phyloP scores from a whole-genome alignment of 2,329 filamentous ascomycete species.

The Trichoderma afroharzianum region DNA sequence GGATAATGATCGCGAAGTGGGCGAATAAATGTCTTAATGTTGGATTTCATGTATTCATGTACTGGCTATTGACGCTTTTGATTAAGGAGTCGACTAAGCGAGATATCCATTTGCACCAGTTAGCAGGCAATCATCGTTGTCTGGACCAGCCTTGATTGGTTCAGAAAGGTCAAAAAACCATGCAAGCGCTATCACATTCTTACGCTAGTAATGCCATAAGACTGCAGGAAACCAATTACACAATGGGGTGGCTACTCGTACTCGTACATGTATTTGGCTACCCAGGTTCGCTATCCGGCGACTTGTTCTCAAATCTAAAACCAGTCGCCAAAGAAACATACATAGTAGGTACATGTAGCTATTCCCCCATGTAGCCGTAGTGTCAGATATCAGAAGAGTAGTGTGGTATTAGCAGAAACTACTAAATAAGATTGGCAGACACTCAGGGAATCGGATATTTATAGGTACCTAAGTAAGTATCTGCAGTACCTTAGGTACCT shows the following conservation, averaged over 20 bases:
- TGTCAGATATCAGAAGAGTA: not conserved
- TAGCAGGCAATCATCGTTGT: not conserved
- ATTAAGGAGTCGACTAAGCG: constrained; percentile 15
- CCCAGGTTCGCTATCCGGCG: not conserved
- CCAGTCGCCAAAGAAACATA: not conserved
- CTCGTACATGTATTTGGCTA: too few relatives aligned
- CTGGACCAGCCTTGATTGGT: not conserved
- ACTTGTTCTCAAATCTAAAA: not conserved
- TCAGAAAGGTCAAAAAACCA: not conserved
- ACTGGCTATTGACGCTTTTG: not conserved
- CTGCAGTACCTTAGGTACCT: too few relatives aligned
- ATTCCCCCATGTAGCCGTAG: not conserved
- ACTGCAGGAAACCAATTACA: not conserved
- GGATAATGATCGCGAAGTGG: constrained; percentile 52
- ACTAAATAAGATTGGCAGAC: not conserved
- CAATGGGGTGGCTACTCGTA: not conserved
- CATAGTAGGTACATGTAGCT: not conserved
- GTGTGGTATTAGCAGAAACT: too few relatives aligned
- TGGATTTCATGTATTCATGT: not conserved
- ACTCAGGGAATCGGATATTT: not conserved
- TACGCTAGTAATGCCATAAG: not conserved
- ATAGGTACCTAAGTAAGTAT: not conserved
- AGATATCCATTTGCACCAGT: not conserved
- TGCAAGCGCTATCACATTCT: not conserved
- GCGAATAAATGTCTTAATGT: constrained; percentile 38